phyloP scores from a whole-genome alignment of 192 early-diverging fungal species.

The Rhizoclosmatium globosum region DNA sequence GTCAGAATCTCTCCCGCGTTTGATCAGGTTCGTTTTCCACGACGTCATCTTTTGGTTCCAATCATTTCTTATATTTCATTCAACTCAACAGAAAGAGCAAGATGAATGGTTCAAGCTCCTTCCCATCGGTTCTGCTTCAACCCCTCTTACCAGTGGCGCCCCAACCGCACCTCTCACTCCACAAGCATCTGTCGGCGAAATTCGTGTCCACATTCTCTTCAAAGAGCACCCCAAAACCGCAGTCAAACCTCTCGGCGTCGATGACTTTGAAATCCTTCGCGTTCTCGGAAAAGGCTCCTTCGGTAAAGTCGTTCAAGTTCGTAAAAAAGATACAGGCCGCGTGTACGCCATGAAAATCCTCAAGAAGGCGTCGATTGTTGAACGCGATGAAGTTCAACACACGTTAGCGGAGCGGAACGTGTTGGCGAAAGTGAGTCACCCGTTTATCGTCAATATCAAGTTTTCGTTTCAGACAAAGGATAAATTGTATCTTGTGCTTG shows the following conservation, averaged over 20 bases:
- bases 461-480: constrained; percentile 92
- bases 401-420: constrained; percentile 90
- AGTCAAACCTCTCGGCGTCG: constrained; percentile 39
- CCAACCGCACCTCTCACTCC: constrained; percentile 27
- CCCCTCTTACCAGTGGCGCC: constrained; percentile 11
- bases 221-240: constrained; percentile 20
- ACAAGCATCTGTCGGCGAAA: constrained; percentile 19
- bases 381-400: constrained; percentile 93
- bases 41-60: background rate
- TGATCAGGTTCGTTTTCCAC: constrained; percentile 17
- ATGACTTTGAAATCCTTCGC: constrained; percentile 62
- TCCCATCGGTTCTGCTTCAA: constrained; percentile 7
- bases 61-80: background rate
- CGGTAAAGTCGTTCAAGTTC: constrained; percentile 65
- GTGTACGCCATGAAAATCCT: constrained; percentile 92
- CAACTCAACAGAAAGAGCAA: constrained; percentile 26
- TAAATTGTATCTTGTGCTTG: constrained; percentile 90
- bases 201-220: constrained; percentile 35
- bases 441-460: constrained; percentile 90
- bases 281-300: constrained; percentile 68
- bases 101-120: constrained; percentile 39
- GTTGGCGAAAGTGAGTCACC: constrained; percentile 78
- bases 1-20: constrained; percentile 21
- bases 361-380: constrained; percentile 91
- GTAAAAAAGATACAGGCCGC: constrained; percentile 55